A percentile compares a stretch with the other conserved stretches of the same genome.
Conservation (phyloP, 306 rosid genomes). For the Sesbania bispinosa region DNA sequence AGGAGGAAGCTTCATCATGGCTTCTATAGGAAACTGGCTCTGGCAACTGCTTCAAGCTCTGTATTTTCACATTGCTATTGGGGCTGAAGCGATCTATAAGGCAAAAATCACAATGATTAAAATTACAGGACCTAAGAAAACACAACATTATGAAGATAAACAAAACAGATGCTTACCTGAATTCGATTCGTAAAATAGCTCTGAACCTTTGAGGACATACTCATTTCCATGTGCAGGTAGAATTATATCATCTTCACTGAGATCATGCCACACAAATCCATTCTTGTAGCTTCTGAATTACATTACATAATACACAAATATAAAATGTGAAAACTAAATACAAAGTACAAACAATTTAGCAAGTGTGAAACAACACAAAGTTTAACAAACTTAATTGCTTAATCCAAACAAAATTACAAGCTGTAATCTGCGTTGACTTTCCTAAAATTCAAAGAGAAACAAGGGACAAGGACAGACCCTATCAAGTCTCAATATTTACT, state of each 20-base stretch:
- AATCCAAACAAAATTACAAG: conserved; percentile 1
- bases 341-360: background rate
- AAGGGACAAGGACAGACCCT: background rate
- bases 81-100: conserved; percentile 59
- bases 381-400: background rate
- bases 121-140: background rate
- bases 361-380: background rate
- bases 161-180: conserved; percentile 46
- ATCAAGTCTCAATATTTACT: background rate
- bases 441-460: conserved; percentile 8
- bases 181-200: conserved; percentile 76
- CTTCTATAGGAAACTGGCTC: conserved; percentile 68
- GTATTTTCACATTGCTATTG: conserved; percentile 46
- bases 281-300: conserved; percentile 77
- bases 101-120: conserved; percentile 18
- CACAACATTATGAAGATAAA: background rate
- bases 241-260: conserved; percentile 72
- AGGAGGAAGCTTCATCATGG: conserved; percentile 71
- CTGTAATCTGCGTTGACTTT: background rate
- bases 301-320: conserved; percentile 19
- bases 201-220: conserved; percentile 94
- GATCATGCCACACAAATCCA: conserved; percentile 98
- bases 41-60: conserved; percentile 64
- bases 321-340: background rate
- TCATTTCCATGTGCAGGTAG: conserved; percentile 83